Evolutionary conservation across 257 asterid genomes (phyloP).

Genomic region (Fraxinus anomala): DNA sequence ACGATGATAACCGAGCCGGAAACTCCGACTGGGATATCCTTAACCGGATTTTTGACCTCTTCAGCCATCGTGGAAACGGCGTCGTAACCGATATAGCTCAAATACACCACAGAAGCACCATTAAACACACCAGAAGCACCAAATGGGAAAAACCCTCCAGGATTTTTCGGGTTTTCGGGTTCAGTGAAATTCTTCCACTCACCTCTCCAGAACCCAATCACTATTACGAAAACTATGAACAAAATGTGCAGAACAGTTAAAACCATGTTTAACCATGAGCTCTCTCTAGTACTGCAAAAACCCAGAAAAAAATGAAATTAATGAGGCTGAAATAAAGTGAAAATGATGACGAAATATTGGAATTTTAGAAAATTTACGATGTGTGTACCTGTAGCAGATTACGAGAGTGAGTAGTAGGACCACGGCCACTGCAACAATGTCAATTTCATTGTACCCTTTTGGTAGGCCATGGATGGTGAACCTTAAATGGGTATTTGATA

Average conservation of each 20-base stretch:
- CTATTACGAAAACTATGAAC: constrained; percentile 74
- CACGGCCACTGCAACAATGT: constrained; percentile 70
- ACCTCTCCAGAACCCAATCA: constrained; percentile 76
- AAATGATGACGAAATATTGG: not conserved
- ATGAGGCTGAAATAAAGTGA: not conserved
- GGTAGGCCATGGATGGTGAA: constrained; percentile 59
- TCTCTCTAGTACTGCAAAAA: constrained; percentile 73
- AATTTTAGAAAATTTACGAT: constrained; percentile 4
- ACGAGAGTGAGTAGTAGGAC: constrained; percentile 71
- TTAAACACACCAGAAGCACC: constrained; percentile 82
- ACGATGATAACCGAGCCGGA: constrained; percentile 91
- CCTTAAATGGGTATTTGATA: constrained; percentile 50
- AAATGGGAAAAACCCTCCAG: constrained; percentile 75
- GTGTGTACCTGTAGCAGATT: constrained; percentile 77
- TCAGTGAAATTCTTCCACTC: constrained; percentile 60
- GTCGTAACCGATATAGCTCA: constrained; percentile 94
- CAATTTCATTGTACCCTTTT: constrained; percentile 75
- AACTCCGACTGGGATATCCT: constrained; percentile 79
- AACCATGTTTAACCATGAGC: constrained; percentile 75
- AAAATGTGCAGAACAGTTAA: constrained; percentile 72
- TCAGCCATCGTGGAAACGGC: constrained; percentile 99
- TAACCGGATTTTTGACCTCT: constrained; percentile 78
- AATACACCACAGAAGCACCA: constrained; percentile 90
- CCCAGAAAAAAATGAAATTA: not conserved
- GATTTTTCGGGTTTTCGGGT: constrained; percentile 51